A percentile compares a stretch with the other conserved stretches of the same genome.
phyloP scores from a whole-genome alignment of 768 basidiomycete species.

The Amanita subjunquillea region DNA sequence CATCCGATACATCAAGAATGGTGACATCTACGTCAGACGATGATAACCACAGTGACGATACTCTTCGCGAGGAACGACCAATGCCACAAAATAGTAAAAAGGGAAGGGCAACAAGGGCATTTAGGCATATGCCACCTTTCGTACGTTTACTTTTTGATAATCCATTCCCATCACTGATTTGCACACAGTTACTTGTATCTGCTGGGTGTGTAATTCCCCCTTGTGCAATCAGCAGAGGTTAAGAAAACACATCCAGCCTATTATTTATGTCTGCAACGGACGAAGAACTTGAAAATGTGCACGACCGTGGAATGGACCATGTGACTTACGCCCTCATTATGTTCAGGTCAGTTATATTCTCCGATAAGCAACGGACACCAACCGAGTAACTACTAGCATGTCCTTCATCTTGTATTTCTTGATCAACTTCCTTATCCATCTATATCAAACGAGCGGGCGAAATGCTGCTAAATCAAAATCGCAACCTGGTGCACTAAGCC shows the following conservation, averaged over 20 bases:
- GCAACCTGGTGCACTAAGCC: background rate
- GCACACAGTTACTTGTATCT: constrained; percentile 53
- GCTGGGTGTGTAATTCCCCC: constrained; percentile 39
- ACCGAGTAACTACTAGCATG: constrained; percentile 28
- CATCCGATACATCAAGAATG: constrained; percentile 6
- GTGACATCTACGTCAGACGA: constrained; percentile 20
- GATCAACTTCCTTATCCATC: constrained; percentile 57
- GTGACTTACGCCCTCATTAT: constrained; percentile 84
- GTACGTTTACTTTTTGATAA: constrained; percentile 34
- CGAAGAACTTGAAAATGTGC: constrained; percentile 69
- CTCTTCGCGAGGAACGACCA: constrained; percentile 30
- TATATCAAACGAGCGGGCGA: constrained; percentile 55
- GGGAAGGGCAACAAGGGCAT: constrained; percentile 39
- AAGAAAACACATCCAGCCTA: constrained; percentile 30
- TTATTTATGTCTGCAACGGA: constrained; percentile 93
- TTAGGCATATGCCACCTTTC: constrained; percentile 83
- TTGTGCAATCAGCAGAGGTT: background rate
- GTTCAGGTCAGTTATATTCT: constrained; percentile 44
- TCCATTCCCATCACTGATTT: constrained; percentile 2
- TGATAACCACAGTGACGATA: constrained; percentile 57
- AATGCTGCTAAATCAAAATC: constrained; percentile 18
- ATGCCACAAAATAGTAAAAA: constrained; percentile 14
- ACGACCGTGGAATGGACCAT: constrained; percentile 75
- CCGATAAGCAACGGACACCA: background rate
- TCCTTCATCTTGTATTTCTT: constrained; percentile 74